Evolutionary conservation across 805 yeast genomes (phyloP).

Genomic region (Sugiyamaella mastotermitis): DNA sequence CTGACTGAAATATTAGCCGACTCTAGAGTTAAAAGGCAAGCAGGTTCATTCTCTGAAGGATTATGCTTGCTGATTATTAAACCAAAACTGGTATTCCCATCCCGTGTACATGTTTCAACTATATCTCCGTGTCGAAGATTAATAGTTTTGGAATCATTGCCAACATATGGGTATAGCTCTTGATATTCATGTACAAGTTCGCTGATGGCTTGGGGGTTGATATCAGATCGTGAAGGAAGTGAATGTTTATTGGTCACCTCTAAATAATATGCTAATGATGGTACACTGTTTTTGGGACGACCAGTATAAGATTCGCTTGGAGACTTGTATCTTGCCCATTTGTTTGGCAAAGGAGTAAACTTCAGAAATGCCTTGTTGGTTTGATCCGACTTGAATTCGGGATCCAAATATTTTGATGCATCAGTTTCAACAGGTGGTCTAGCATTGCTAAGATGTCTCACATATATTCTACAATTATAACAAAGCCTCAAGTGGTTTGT

Average conservation of each 20-base stretch:
- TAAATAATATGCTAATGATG: constrained; percentile 5
- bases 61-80: no score
- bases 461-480: no score
- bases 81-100: constrained; percentile 12
- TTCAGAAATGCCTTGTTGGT: constrained; percentile 1
- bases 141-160: constrained; percentile 1
- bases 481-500: no score
- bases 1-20: neutral
- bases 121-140: constrained; percentile 9
- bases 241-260: neutral
- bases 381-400: no score
- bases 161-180: neutral
- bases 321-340: neutral
- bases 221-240: neutral
- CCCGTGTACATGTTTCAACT: constrained; percentile 10
- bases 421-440: no score
- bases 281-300: constrained; percentile 4
- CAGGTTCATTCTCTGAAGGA: no score
- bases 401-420: no score
- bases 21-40: neutral
- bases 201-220: no score
- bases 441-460: no score
- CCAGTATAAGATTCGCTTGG: constrained; percentile 6
- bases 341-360: constrained; percentile 10
- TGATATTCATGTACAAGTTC: neutral